Percentiles rank a stretch among this genome's conserved stretches.
phyloP scores from a whole-genome alignment of 1,139 yeast genomes.

The Diutina mesorugosa region DNA sequence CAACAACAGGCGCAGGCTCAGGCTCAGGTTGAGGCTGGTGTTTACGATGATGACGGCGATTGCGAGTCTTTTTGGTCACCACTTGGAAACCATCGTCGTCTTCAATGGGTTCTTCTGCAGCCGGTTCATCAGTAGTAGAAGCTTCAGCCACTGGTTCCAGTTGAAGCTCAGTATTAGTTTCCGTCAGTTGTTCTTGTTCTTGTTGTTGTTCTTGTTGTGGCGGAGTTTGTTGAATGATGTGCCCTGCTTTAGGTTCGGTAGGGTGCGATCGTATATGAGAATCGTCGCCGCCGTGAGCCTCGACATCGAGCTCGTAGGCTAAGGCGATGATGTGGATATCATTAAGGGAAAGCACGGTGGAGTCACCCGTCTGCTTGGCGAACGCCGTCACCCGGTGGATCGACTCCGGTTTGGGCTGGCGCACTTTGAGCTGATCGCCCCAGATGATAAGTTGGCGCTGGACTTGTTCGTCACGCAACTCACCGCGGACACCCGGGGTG shows the following conservation, averaged over 20 bases:
- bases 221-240: conserved; percentile 38
- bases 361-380: conserved; percentile 87
- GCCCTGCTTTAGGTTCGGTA: background rate
- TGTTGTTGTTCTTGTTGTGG: conserved; percentile 8
- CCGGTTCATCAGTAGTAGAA: background rate
- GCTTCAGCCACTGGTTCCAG: no score
- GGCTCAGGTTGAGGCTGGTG: conserved; percentile 3
- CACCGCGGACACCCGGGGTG: conserved; percentile 83
- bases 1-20: background rate
- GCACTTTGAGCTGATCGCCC: conserved; percentile 50
- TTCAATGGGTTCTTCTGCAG: background rate
- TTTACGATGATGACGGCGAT: background rate
- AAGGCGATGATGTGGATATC: conserved; percentile 90
- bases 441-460: conserved; percentile 66
- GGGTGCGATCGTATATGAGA: background rate
- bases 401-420: conserved; percentile 64
- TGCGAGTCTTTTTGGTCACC: conserved; percentile 5
- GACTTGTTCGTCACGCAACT: conserved; percentile 77
- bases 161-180: conserved; percentile 1
- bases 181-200: conserved; percentile 3
- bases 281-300: conserved; percentile 44
- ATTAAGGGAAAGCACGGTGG: conserved; percentile 71
- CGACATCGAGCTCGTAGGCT: conserved; percentile 76
- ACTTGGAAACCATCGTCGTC: conserved; percentile 8
- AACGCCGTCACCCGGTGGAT: conserved; percentile 59